A percentile compares a stretch with the other conserved stretches of the same genome.
Evolutionary conservation across 2,329 filamentous ascomycete species (phyloP).

Genomic region (Nakataea oryzae): DNA sequence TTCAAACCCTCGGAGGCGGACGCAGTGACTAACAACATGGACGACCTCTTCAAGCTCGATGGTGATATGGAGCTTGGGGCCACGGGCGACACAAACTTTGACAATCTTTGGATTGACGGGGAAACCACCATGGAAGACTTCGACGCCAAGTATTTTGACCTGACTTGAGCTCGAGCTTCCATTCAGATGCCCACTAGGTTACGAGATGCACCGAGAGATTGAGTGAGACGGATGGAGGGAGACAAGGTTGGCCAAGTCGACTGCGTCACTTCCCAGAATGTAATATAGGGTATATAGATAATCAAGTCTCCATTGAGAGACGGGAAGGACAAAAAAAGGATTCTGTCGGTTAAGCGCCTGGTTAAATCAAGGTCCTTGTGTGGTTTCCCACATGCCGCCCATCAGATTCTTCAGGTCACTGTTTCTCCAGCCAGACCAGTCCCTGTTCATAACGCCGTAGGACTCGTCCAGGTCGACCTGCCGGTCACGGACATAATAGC

Average conservation of each 20-base stretch:
- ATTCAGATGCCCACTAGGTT: too few species aligned
- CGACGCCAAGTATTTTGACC: conserved; percentile 35
- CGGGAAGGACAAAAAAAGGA: too few species aligned
- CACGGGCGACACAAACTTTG: conserved; percentile 29
- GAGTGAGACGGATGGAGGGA: too few species aligned
- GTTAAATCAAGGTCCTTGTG: conserved; percentile 19
- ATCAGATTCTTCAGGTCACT: conserved; percentile 22
- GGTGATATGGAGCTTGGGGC: conserved; percentile 18
- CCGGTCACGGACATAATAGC: conserved; percentile 45
- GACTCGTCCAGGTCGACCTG: conserved; percentile 39
- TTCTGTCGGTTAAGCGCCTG: background rate
- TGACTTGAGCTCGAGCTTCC: background rate
- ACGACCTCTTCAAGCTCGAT: conserved; percentile 37
- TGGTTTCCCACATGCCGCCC: conserved; percentile 26
- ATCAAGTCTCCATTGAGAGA: background rate
- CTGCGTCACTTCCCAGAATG: background rate
- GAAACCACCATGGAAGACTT: conserved; percentile 35
- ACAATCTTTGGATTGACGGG: conserved; percentile 38
- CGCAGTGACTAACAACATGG: conserved; percentile 21
- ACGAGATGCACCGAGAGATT: too few species aligned
- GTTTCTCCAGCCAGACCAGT: conserved; percentile 28
- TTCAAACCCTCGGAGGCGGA: background rate
- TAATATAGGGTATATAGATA: background rate
- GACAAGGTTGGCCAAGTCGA: background rate
- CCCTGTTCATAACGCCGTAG: conserved; percentile 30